Base-by-base conservation (phyloP, 345 rosid species). In the Sonneratia caseolaris region DNA sequence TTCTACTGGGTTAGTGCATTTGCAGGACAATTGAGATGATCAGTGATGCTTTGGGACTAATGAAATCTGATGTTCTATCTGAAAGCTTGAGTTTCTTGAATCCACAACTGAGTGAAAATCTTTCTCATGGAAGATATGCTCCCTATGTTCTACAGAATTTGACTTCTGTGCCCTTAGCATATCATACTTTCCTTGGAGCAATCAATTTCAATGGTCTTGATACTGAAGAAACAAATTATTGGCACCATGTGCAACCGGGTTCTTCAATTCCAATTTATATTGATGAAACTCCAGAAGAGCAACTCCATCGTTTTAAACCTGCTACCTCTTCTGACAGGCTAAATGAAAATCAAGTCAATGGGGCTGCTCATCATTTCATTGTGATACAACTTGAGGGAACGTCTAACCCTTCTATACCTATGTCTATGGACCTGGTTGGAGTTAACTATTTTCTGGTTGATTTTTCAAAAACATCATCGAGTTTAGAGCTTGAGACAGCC, bases 401-500 rank as follows among this genome's bases (percentile, higher is more conserved):
- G 73, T 84, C 86, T 75, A 69, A 75, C 70, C 89, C 94, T 78
- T 91, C 98, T 73, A 82, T 75, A 80, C 91, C 94, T 38, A 79
- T 86, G 78, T 93, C 97, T 43, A 93, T 93, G 92, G 98, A 93
- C 83, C 88, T 89, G 72, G 94, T 91, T 49, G 97, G 98, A 74
- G 73, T 88, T 61, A 82, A 91, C 71, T 87, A 82, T 79, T 91
- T 93, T 74, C 96, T 89, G 86, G 94, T 88, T 74, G 97, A 91
- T 75, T 91, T 93, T 80, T 89, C 97, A 11, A 89, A 87, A 75
- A 80, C 83, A 48, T 84, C 80, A 37, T 76, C 68, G 40, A 64
- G 56, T 64, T 62, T 69, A 61, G 76, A 74, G 68, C 27, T 57
- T 21, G 81, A 76, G 24, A 75, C 73, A 79, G 37, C 51, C 21